These are phyloP conservation scores for Verbascum thapsus DNA, from an alignment of 257 asterid genomes.

Conservation along the genomic window DNA sequence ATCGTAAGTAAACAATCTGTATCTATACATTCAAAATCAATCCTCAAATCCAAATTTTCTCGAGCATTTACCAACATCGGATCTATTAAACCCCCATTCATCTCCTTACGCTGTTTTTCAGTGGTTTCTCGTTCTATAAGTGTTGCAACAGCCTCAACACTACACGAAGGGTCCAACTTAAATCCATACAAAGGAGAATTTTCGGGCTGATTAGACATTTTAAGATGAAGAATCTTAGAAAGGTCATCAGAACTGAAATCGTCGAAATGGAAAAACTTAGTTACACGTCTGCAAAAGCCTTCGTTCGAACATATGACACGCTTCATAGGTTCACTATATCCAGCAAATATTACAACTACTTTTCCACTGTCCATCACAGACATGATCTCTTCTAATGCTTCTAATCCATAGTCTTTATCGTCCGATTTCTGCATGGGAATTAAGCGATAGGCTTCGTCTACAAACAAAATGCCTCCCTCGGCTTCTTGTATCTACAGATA, in stretches of 20 bases:
- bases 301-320: slow-evolving; percentile 82
- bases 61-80: slow-evolving; percentile 81
- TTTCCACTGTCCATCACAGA: slow-evolving; percentile 91
- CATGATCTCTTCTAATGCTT: slow-evolving; percentile 95
- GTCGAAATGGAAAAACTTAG: slow-evolving; percentile 81
- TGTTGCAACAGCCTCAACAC: slow-evolving; percentile 54
- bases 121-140: slow-evolving; percentile 58
- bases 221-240: slow-evolving; percentile 72
- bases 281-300: slow-evolving; percentile 92
- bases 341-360: slow-evolving; percentile 91
- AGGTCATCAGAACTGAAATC: slow-evolving; percentile 73
- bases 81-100: slow-evolving; percentile 88
- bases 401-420: slow-evolving; percentile 80
- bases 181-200: slow-evolving; percentile 67
- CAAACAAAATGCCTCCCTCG: slow-evolving; percentile 90
- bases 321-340: slow-evolving; percentile 94
- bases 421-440: slow-evolving; percentile 84
- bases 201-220: slow-evolving; percentile 58
- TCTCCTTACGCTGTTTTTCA: slow-evolving; percentile 76
- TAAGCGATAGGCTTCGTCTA: slow-evolving; percentile 93
- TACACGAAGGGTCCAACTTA: slow-evolving; percentile 69
- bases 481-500: slow-evolving; percentile 75
- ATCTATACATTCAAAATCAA: slow-evolving; percentile 66
- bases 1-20: slow-evolving; percentile 65
- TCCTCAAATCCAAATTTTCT: slow-evolving; percentile 82